Base-by-base conservation (phyloP, 148 eudicot genomes). In the Cornus kousa region DNA sequence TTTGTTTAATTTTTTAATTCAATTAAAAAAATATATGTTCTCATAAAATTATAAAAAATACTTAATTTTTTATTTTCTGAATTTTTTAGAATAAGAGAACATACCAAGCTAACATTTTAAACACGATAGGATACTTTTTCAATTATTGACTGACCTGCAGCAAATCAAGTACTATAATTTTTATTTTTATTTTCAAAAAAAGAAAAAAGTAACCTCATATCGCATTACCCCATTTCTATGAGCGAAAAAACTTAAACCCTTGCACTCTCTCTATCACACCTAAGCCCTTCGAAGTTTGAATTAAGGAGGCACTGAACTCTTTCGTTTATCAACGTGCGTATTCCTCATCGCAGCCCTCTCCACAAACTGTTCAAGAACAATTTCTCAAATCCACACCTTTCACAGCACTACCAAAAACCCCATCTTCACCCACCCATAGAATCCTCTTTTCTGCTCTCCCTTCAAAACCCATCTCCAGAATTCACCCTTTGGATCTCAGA, bases 381-480 rank as follows among this genome's bases (percentile, higher is more conserved):
- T 68, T 55, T 31, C 9, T 37, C 66, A 68, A 68, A 32, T 5
- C 48, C 79, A 7, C 43, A 28, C 48, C 73, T 53, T 68, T 68
- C 67, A 6, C 67, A 31, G 22, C 19, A 17, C n/a, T 55, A 11
- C 67, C 74, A n/a, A 55, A 17, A 7, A 32, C 50, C 50, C 33
- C 74, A 67, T 77, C 72, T 7, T 23, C 46, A 53, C 72, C 17
- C 73, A 35, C 74, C 62, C 19, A 50, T 6, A 73, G 70, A 74
- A 37, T 80, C 43, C 28, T 64, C 53, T 79, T 76, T 31, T 78
- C 76, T 17, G 22, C 53, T 72, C 73, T 5, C 74, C 55, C 43
- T 67, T 69, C 20, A 70, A 79, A 67, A 59, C 78, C 76, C 71
- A 20, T 67, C 57, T 67, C 77, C 71, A 74, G 65, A 59, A 75